Conservation (phyloP, 441 rosid species). For the Gossypium schwendimanii region DNA sequence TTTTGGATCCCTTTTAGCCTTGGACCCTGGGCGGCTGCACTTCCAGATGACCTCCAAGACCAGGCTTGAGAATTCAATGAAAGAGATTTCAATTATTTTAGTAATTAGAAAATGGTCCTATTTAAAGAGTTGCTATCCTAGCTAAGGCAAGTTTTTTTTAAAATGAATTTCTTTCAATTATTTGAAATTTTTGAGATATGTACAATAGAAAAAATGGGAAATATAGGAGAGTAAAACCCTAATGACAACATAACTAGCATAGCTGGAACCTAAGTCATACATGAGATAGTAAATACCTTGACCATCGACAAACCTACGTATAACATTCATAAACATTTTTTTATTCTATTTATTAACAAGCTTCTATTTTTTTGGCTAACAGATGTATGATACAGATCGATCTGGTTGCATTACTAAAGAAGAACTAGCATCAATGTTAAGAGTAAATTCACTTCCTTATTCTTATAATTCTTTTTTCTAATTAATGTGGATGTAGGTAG, state of each 20-base stretch:
- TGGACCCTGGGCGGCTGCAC: fast-evolving
- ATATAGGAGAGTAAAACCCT: background rate
- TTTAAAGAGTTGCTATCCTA: too few relatives aligned
- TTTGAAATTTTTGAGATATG: background rate
- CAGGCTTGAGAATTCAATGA: too few relatives aligned
- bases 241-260: fast-evolving
- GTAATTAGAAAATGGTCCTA: too few relatives aligned
- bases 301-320: too few relatives aligned
- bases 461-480: background rate
- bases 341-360: background rate
- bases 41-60: fast-evolving
- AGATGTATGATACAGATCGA: constrained; percentile 69
- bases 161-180: background rate
- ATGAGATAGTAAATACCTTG: too few relatives aligned
- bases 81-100: too few relatives aligned
- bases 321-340: background rate
- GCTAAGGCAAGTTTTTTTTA: background rate
- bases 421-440: constrained; percentile 68
- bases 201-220: background rate
- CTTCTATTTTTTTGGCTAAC: background rate
- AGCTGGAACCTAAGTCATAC: too few relatives aligned
- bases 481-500: background rate
- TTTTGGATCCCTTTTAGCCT: too few relatives aligned
- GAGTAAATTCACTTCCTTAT: constrained; percentile 29
- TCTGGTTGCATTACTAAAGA: constrained; percentile 70